phyloP scores from a whole-genome alignment of 495 filamentous ascomycete species.

The Aspergillus haitiensis region DNA sequence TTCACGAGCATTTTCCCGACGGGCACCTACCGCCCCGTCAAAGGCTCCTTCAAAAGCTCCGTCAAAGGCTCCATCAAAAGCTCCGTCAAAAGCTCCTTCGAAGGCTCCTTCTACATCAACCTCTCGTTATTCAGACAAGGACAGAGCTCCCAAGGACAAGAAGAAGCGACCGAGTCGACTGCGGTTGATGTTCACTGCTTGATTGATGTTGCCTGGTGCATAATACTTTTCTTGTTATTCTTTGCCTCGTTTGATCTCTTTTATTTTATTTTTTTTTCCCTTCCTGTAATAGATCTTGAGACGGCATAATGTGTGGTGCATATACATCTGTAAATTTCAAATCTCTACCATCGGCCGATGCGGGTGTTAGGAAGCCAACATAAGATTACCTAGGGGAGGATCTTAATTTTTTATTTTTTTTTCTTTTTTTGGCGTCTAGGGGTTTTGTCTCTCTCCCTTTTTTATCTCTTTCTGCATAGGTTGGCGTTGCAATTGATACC shows the following conservation, averaged over 20 bases:
- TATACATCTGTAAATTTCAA: background rate
- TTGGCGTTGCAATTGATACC: slow-evolving; percentile 16
- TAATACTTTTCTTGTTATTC: slow-evolving; percentile 17
- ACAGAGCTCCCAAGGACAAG: slow-evolving; percentile 41
- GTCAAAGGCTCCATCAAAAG: slow-evolving; percentile 19
- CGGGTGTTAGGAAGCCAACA: background rate
- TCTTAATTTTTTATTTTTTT: slow-evolving; percentile 5
- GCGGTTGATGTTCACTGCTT: slow-evolving; percentile 48
- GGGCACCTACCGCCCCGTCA: slow-evolving; percentile 26
- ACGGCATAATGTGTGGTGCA: background rate
- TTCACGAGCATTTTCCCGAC: slow-evolving; percentile 14
- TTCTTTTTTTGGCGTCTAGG: background rate
- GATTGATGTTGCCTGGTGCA: slow-evolving; percentile 16
- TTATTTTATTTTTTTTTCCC: slow-evolving; percentile 3
- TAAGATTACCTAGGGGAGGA: background rate
- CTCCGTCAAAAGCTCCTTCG: slow-evolving; percentile 19
- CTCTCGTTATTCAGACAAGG: slow-evolving; percentile 32
- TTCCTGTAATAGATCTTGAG: slow-evolving; percentile 2
- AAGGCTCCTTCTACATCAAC: slow-evolving; percentile 26
- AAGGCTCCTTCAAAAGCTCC: slow-evolving; percentile 26
- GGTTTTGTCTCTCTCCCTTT: background rate
- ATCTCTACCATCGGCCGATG: background rate
- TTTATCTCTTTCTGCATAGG: background rate
- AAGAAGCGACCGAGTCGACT: slow-evolving; percentile 44
- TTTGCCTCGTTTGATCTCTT: slow-evolving; percentile 3